Base-by-base conservation (phyloP, 768 basidiomycete species). In the Leccinum olivaceopallidum region DNA sequence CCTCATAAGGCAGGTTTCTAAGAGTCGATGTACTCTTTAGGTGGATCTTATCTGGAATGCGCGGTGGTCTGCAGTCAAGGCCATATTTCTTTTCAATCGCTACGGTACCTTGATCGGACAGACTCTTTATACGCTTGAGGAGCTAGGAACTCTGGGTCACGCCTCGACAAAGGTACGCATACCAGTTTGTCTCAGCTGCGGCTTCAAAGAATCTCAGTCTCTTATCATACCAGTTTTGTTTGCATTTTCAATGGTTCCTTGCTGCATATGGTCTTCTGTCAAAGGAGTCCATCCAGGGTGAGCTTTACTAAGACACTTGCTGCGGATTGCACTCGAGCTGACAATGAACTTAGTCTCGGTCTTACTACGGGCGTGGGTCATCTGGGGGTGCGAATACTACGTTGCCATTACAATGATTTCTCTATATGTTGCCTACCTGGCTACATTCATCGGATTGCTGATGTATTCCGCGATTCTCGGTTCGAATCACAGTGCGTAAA, bases 41-140 rank as follows among this genome's bases (percentile, higher is more conserved):
- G 22, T 48, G 22, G 47, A 48, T 20, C 12, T 20, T n/a, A 59
- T 57, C 26, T 61, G 67, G 61, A 18, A 26, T 8, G 24, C 64
- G n/a, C 61, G 57, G 13, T 61, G 67, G 62, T n/a, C 42, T 20
- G 16, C 24, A 28, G 53, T 55, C 20, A 68, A 68, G n/a, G 36
- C 22, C 8, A 5, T 59, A 18, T 69, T 69, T 50, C 55, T 69
- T 10, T 24, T 67, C 58, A 69, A 62, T 52, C 65, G 67, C 34
- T 69, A 69, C 9, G 65, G 56, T 12, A 59, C 57, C 10, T 36
- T 69, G 3, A 44, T 57, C 12, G 57, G 57, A 16, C 68, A 64
- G 44, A 56, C 49, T 20, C 16, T 53, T 24, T n/a, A 67, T 10
- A 26, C 2, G 13, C 49, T 69, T 7, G 56, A 67, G 24, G 65